Base-by-base conservation (phyloP, 768 basidiomycete species). In the Pleurotus ostreatus region DNA sequence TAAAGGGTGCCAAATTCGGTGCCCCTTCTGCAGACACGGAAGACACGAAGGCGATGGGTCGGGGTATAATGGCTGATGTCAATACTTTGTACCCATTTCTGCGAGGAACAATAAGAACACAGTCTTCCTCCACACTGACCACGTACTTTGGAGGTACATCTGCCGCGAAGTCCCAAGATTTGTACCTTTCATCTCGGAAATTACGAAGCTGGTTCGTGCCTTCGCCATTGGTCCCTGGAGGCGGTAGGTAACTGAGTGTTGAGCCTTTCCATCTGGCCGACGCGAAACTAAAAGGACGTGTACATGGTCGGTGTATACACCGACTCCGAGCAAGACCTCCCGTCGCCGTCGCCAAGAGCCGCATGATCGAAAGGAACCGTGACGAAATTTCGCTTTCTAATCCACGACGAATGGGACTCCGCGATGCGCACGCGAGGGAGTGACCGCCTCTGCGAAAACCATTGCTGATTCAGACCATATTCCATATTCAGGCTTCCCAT, bases 31-130 rank as follows among this genome's bases (percentile, higher is more conserved):
- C 57, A n/a, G 80, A 80, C 40, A 84, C 57, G 6, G 85, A 78
- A 11, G 85, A 86, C 38, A 88, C 78, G 58, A 89, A 78, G 1
- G 83, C 87, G 49, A 89, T 79, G 11, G 87, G 87, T 39, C 89
- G 78, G 16, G 86, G 88, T 11, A 82, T 66, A 55, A 88, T 76
- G 7, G 79, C 80, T 51, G 80, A 82, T 8, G 79, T 83, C 62
- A 87, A 62, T 55, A 87, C 62, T 23, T 70, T 71, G 66, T 86
- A 84, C 6, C 67, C 61, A 49, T 76, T 71, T 55, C 74, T 77
- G 53, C 44, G 6, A 38, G 43, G 18, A 20, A 44, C n/a, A 5
- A 25, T 25, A 5, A 25, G 23, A 25, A 25, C 23, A n/a, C n/a
- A n/a, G n/a, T n/a, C n/a, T 25, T 5, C 23, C 23, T 25, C 23